These are phyloP conservation scores for Eutrema heterophyllum DNA, from an alignment of 345 rosid species.

Conservation along the genomic window DNA sequence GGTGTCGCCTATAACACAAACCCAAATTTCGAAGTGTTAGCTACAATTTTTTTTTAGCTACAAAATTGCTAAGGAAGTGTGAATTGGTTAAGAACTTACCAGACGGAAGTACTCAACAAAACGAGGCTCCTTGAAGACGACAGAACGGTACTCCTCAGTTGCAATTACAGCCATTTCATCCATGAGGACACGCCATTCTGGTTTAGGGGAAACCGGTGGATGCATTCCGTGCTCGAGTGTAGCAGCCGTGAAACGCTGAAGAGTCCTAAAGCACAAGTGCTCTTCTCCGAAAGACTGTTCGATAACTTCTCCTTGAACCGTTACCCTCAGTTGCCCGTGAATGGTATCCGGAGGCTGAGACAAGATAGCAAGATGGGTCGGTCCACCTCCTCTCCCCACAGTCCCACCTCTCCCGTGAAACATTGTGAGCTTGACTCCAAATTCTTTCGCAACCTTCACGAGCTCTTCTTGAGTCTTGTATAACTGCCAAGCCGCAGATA, in stretches of 20 bases:
- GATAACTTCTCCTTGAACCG: conserved; percentile 96
- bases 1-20: conserved; percentile 73
- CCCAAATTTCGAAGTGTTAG: not conserved
- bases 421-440: conserved; percentile 86
- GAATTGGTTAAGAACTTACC: conserved; percentile 40
- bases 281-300: conserved; percentile 94
- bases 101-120: conserved; percentile 95
- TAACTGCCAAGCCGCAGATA: conserved; percentile 95
- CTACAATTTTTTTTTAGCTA: not conserved
- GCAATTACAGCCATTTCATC: conserved; percentile 92
- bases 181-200: conserved; percentile 95
- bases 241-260: conserved; percentile 95
- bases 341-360: conserved; percentile 98
- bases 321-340: conserved; percentile 84
- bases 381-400: conserved; percentile 97
- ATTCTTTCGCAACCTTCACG: conserved; percentile 79
- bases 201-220: conserved; percentile 91
- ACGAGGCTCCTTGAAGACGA: conserved; percentile 88
- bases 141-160: conserved; percentile 79
- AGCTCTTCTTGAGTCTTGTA: conserved; percentile 96
- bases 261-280: conserved; percentile 88
- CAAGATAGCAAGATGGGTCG: conserved; percentile 94
- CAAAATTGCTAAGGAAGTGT: not conserved
- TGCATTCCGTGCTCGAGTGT: conserved; percentile 96
- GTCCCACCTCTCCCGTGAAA: conserved; percentile 99